These are phyloP conservation scores for Physaria fendleri DNA, from an alignment of 345 rosid genomes.

Conservation along the genomic window DNA sequence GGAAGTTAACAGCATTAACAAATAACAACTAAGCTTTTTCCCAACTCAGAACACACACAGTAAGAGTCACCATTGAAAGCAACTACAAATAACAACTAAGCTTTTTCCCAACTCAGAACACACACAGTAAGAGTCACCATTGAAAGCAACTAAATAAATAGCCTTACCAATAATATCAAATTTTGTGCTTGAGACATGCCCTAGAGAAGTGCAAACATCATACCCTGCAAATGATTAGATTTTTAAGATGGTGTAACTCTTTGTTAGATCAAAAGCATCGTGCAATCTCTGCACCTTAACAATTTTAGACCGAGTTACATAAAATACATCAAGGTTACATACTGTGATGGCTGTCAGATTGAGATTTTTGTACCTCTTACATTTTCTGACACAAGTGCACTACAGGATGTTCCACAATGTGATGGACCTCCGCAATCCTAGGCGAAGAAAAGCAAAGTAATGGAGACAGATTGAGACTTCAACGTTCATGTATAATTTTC, in stretches of 20 bases:
- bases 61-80: not conserved
- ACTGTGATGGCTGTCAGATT: not conserved
- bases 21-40: not conserved
- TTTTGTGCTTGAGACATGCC: constrained; percentile 47
- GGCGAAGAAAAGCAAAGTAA: constrained; percentile 15
- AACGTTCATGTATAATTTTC: not conserved
- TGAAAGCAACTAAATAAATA: not conserved
- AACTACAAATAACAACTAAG: not conserved
- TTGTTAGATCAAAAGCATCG: not conserved
- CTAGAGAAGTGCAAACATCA: constrained; percentile 71
- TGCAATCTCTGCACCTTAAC: not conserved
- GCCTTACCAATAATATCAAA: constrained; percentile 55
- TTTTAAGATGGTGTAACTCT: constrained; percentile 3
- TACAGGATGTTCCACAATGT: constrained; percentile 73
- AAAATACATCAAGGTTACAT: not conserved
- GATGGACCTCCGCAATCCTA: constrained; percentile 84
- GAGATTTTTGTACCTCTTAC: constrained; percentile 46
- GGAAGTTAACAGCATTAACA: not conserved
- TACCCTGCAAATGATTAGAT: constrained; percentile 53
- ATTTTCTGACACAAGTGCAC: constrained; percentile 62
- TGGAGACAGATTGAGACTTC: constrained; percentile 3
- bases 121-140: not conserved
- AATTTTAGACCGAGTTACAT: not conserved
- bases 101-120: not conserved
- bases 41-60: not conserved